Base-by-base conservation (phyloP, 2,329 filamentous ascomycete species). In the Scleromitrula shiraiana region DNA sequence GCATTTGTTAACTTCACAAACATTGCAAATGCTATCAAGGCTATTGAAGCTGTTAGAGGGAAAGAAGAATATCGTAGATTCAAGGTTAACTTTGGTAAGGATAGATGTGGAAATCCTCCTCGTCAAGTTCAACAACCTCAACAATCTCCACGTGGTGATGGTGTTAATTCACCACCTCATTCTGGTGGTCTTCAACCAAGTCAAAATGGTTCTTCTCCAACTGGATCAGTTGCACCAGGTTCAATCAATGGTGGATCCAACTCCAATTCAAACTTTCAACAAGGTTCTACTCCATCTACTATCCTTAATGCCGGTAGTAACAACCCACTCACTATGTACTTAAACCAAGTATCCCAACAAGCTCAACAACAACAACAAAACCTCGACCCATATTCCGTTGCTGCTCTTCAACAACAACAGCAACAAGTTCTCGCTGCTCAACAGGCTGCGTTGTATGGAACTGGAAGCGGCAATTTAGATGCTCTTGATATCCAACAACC, bases 1-100 rank as follows among this genome's bases (percentile, higher is more conserved):
- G 93, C 93, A 0, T 98, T 98, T 65, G 93, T 98, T 66, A 98
- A 98, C 72, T 98, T 98, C 67, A 98, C 93, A 64, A 98, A 98
- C 71, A 98, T 98, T 65, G 93, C 93, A 64, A 98, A 98, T 61
- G 93, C 93, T 42, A 98, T 98, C 75, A 98, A 98, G 74, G 93
- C 93, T 1, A 98, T 98, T 56, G 93, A 98, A 69, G 93, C 90
- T 19, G 82, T 98, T 56, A 82, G 93, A 50, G 86, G 89, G 63
- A 89, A 90, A 64, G 93, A 97, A 36, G 93, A 98, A 63, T 98
- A 98, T 76, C 88, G 83, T 69, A 83, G 93, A 61, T 98, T 98
- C 81, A 98, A 98, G 77, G 91, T 98, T 67, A 98, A 98, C 73
- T 98, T 98, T 65, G 93, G 93, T 68, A 98, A 98, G 73, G 93